Percentiles rank a stretch among this genome's conserved stretches.
Evolutionary conservation across 2,329 filamentous ascomycete species (phyloP).

Genomic region (Xylaria arbuscula): DNA sequence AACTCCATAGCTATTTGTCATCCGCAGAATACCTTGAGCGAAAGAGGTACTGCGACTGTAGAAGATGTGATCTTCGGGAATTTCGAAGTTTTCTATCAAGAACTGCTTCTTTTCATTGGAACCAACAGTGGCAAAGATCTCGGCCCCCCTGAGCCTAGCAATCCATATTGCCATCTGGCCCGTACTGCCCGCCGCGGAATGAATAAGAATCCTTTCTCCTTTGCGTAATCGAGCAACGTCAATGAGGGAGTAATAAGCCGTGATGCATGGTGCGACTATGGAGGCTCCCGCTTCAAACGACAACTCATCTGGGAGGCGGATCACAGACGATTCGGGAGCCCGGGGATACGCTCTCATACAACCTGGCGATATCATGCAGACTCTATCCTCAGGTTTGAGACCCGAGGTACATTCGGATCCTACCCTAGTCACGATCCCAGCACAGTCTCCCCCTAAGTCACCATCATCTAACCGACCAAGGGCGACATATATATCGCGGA

Average conservation of each 20-base stretch:
- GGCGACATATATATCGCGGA: conserved; percentile 30
- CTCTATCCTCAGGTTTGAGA: conserved; percentile 20
- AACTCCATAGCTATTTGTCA: conserved; percentile 49
- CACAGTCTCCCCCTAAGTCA: conserved; percentile 29
- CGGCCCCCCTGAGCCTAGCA: conserved; percentile 37
- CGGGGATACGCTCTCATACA: not conserved
- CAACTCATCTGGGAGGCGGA: conserved; percentile 9
- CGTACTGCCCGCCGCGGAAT: conserved; percentile 41
- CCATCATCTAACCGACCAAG: conserved; percentile 11
- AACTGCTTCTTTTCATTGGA: conserved; percentile 49
- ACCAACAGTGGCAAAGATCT: conserved; percentile 51
- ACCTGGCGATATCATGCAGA: not conserved
- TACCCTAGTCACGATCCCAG: conserved; percentile 20
- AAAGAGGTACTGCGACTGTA: conserved; percentile 49
- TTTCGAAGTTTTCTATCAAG: conserved; percentile 47
- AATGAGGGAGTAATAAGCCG: conserved; percentile 47
- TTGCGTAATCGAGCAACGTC: conserved; percentile 44
- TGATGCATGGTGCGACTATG: conserved; percentile 38
- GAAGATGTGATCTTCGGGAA: conserved; percentile 51
- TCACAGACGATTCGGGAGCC: not conserved
- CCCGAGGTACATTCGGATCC: not conserved
- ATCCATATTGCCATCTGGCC: conserved; percentile 42
- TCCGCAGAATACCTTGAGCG: conserved; percentile 44
- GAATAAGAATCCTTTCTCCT: conserved; percentile 44
- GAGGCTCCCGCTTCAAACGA: conserved; percentile 36